Evolutionary conservation across 2,329 filamentous ascomycete genomes (phyloP), one percentile per base, ranked within the genome.

Genomic region (Ophiostoma angusticollis): DNA sequence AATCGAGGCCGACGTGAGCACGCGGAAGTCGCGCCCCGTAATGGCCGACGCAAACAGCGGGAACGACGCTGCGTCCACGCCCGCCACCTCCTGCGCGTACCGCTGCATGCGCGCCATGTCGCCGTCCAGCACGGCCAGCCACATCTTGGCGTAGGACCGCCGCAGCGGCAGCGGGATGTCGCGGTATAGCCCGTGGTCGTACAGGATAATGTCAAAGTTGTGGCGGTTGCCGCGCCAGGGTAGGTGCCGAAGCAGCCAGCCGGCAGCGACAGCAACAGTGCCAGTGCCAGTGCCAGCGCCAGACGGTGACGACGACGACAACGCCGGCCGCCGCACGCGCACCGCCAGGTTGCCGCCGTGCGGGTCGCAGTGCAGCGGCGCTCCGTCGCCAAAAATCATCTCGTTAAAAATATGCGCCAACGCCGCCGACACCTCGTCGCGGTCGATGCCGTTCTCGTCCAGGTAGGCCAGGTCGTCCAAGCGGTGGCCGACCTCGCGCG

Each of bases 301-400:
- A 40, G 27, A 34, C 31, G 5, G 30, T 13, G 8, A 22, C 2
- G 13, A 30, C 8, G 14, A n/a, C 17, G 12, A 4, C 23, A n/a
- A n/a, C 9, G 17, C 8, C 6, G 24, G 25, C 25, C 18, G 30
- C 7, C 35, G 42, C 9, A 27, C 41, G 58, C 61, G 78, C 45
- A 98, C 85, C 17, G 91, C 87, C 40, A 98, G 81, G 54, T 98
- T 98, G 32, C 91, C 91, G 34, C 87, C 91, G 54, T 98, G 91
- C 0, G 91, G 91, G 55, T 98, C 91, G 61, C 91, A 98, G 62
- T 98, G 91, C 28, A 98, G 64, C 0, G 91, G 86, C 0, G 89
- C 89, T 43, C 80, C 72, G 37, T 79, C 74, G 35, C 89, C 87
- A 49, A 98, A 98, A 49, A 98, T 95, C 91, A 98, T 98, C 57